Conservation (phyloP, 345 rosid genomes). For the Noccaea caerulescens region DNA sequence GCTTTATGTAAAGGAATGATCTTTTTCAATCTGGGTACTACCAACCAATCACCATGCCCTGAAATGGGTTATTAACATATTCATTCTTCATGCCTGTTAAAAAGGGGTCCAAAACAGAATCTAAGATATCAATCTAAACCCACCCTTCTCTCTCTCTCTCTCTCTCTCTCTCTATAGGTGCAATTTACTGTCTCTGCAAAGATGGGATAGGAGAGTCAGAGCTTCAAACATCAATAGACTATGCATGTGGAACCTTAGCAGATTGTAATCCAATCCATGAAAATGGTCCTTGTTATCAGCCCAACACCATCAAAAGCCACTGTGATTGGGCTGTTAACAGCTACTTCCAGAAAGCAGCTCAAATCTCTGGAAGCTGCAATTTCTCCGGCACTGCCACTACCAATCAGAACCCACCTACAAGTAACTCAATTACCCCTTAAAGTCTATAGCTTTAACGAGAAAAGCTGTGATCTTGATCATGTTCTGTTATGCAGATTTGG, state of each 20-base stretch:
- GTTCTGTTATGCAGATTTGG: slow-evolving; percentile 42
- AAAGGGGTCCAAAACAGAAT: slow-evolving; percentile 13
- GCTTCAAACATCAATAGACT: slow-evolving; percentile 76
- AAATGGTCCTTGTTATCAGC: slow-evolving; percentile 77
- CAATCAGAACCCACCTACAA: slow-evolving; percentile 44
- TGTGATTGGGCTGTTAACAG: slow-evolving; percentile 52
- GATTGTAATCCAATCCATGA: slow-evolving; percentile 64
- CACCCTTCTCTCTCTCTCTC: background rate
- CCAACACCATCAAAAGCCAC: slow-evolving; percentile 62
- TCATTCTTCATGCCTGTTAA: background rate
- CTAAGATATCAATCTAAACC: background rate
- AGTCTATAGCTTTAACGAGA: background rate
- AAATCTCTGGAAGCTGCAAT: slow-evolving; percentile 43
- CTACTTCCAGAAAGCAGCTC: slow-evolving; percentile 44
- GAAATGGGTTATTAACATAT: background rate
- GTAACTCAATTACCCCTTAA: slow-evolving; percentile 25
- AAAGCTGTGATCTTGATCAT: slow-evolving; percentile 28
- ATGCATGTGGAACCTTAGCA: slow-evolving; percentile 94
- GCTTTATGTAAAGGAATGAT: slow-evolving; percentile 26
- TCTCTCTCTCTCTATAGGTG: slow-evolving; percentile 49
- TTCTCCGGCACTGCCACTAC: slow-evolving; percentile 43
- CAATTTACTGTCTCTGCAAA: slow-evolving; percentile 79
- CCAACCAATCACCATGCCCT: slow-evolving; percentile 6
- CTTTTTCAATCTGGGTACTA: slow-evolving; percentile 10
- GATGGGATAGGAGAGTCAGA: slow-evolving; percentile 60